Evolutionary conservation across 768 basidiomycete species (phyloP).

Genomic region (Heimioporus sp.): DNA sequence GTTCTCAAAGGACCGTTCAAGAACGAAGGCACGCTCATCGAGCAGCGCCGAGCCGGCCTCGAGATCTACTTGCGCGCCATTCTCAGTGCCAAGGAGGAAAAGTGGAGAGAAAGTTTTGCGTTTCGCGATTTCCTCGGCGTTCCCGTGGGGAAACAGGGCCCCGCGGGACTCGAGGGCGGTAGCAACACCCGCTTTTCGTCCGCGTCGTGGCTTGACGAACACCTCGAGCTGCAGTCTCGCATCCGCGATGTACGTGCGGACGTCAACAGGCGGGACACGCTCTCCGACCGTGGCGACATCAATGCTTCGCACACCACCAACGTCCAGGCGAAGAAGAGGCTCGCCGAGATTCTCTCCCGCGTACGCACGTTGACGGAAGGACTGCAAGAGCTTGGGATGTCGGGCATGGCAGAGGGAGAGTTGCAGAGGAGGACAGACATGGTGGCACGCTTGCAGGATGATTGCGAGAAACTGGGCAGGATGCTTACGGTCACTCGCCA

Average conservation of each 20-base stretch:
- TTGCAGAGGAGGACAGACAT: constrained; percentile 85
- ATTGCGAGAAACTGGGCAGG: constrained; percentile 83
- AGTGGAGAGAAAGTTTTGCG: constrained; percentile 75
- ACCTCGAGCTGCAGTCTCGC: constrained; percentile 69
- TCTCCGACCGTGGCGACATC: constrained; percentile 73
- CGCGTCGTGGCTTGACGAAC: constrained; percentile 89
- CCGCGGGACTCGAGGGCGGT: constrained; percentile 22
- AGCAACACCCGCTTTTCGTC: constrained; percentile 58
- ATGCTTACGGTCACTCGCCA: constrained; percentile 79
- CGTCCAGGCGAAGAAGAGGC: constrained; percentile 82
- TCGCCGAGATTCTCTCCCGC: constrained; percentile 74
- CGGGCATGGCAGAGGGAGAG: constrained; percentile 90
- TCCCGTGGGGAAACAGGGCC: constrained; percentile 58
- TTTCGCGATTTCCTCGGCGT: constrained; percentile 89
- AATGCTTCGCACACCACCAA: constrained; percentile 73
- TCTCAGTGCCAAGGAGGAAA: constrained; percentile 73
- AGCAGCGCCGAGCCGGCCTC: constrained; percentile 74
- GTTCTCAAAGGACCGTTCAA: constrained; percentile 54
- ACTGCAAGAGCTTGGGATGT: constrained; percentile 58
- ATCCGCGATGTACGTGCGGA: constrained; percentile 82
- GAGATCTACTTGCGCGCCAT: constrained; percentile 88
- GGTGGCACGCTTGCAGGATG: constrained; percentile 85
- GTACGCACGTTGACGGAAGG: constrained; percentile 70
- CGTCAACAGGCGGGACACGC: constrained; percentile 84
- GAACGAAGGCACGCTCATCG: constrained; percentile 58